Evolutionary conservation across 129 eudicot species (phyloP).

Genomic region (Artemisia tridentata): DNA sequence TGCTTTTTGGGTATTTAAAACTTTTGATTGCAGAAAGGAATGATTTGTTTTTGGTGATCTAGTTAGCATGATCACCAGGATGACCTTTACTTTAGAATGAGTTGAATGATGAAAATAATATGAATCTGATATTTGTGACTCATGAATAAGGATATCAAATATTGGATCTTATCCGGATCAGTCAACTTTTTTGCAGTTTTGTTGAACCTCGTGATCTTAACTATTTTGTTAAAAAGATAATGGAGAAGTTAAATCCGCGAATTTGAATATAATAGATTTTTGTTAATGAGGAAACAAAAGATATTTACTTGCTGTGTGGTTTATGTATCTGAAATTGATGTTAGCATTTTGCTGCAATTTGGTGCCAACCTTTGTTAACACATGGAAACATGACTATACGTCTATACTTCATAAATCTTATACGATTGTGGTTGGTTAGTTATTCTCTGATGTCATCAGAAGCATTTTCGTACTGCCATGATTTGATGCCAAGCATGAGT

Average conservation of each 20-base stretch:
- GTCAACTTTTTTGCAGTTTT: neutral
- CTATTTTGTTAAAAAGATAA: slow-evolving; percentile 15
- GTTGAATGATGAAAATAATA: neutral
- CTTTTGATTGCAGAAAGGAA: slow-evolving; percentile 7
- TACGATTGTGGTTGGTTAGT: slow-evolving; percentile 4
- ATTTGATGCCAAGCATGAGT: slow-evolving; percentile 10
- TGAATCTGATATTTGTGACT: neutral
- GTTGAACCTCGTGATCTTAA: slow-evolving; percentile 3
- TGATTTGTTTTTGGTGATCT: slow-evolving; percentile 9
- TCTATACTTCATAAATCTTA: neutral
- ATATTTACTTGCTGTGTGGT: slow-evolving; percentile 1
- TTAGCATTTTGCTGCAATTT: neutral
- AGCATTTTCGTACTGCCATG: slow-evolving; percentile 2
- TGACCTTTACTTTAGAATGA: neutral
- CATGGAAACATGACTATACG: slow-evolving; percentile 16
- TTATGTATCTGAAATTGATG: slow-evolving; percentile 14
- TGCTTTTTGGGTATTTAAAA: slow-evolving; percentile 18
- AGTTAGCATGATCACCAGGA: slow-evolving; percentile 12
- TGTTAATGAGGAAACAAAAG: neutral
- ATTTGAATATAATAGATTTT: neutral
- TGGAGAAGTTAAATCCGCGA: neutral
- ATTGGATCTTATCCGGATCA: slow-evolving; percentile 7
- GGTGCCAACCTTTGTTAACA: neutral
- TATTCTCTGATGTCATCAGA: slow-evolving; percentile 9
- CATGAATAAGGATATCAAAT: neutral